A percentile compares a stretch with the other conserved stretches of the same genome.
Evolutionary conservation across 768 basidiomycete genomes (phyloP).

Genomic region (Baorangia bicolor): DNA sequence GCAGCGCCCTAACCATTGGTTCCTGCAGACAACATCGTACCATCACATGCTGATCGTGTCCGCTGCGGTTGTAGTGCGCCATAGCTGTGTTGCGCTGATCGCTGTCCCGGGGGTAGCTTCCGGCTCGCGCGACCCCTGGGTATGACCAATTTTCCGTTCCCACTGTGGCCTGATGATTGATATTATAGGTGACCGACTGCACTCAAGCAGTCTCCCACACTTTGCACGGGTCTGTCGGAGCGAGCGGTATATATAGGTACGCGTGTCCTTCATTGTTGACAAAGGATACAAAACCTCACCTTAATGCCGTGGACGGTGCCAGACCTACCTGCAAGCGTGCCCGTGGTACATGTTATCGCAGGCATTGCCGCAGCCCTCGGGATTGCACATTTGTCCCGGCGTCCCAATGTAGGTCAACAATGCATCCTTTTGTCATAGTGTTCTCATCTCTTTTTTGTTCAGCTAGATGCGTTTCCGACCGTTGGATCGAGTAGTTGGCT

Average conservation of each 20-base stretch:
- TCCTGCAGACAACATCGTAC: neutral
- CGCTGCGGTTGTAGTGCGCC: too few species aligned
- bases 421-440: neutral
- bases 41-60: too few species aligned
- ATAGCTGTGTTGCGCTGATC: too few species aligned
- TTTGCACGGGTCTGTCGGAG: neutral
- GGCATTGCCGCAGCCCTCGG: neutral
- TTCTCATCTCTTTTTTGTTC: neutral
- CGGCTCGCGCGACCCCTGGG: too few species aligned
- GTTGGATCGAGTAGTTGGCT: conserved; percentile 24
- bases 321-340: neutral
- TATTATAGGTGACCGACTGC: too few species aligned
- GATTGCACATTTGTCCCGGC: neutral
- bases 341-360: neutral
- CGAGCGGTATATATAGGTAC: neutral
- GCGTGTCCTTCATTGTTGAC: neutral
- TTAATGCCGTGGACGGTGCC: neutral
- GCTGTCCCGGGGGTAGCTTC: too few species aligned
- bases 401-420: neutral
- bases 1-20: neutral
- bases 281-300: neutral
- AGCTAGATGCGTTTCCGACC: conserved; percentile 31
- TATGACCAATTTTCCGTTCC: too few species aligned
- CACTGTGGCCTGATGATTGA: too few species aligned
- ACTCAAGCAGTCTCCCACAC: too few species aligned